Evolutionary conservation across 495 filamentous ascomycete species (phyloP).

Genomic region (Penicillium salamii): DNA sequence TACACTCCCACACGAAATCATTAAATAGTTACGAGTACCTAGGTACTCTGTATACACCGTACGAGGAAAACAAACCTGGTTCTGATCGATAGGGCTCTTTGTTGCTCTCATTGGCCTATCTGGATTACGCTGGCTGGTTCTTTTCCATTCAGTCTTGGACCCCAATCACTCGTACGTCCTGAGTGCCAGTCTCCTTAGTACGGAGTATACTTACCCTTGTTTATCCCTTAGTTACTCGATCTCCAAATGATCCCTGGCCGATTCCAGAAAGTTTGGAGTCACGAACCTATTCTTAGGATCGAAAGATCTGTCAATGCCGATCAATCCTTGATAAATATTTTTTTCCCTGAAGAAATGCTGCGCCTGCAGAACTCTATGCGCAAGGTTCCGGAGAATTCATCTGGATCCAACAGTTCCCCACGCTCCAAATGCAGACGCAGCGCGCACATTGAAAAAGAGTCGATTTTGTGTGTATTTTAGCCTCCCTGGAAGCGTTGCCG

Average conservation of each 20-base stretch:
- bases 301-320: background rate
- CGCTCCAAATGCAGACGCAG: background rate
- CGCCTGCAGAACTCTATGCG: constrained; percentile 14
- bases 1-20: background rate
- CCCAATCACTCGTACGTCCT: too few species aligned
- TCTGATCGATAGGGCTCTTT: background rate
- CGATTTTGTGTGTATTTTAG: background rate
- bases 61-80: background rate
- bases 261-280: too few species aligned
- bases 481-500: background rate
- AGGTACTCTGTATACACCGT: background rate
- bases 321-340: too few species aligned
- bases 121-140: background rate
- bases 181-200: too few species aligned
- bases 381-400: constrained; percentile 6
- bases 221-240: too few species aligned
- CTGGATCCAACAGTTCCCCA: background rate
- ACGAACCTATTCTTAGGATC: background rate
- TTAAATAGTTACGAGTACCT: too few species aligned
- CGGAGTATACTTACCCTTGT: too few species aligned
- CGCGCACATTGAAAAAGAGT: background rate
- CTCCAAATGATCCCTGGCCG: too few species aligned
- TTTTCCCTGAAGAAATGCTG: constrained; percentile 9
- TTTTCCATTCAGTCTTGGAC: background rate
- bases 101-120: background rate